These are phyloP conservation scores for Chrysosporium queenslandicum DNA, from an alignment of 2,329 filamentous ascomycete species.

Conservation along the genomic window DNA sequence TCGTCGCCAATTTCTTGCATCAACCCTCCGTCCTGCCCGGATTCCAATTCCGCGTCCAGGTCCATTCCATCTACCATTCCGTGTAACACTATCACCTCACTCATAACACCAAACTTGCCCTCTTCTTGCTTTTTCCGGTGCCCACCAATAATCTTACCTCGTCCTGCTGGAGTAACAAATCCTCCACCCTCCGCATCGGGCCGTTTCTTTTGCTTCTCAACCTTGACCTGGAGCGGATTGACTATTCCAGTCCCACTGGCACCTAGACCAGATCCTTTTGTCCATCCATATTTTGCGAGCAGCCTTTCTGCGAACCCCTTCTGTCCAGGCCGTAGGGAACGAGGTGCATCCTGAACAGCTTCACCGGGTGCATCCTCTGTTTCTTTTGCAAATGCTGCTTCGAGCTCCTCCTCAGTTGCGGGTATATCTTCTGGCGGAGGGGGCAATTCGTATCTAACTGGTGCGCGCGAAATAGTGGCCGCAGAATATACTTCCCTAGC, in stretches of 20 bases:
- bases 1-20: conserved; percentile 94
- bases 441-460: conserved; percentile 59
- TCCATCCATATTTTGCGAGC: conserved; percentile 91
- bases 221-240: conserved; percentile 69
- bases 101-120: conserved; percentile 61
- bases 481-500: conserved; percentile 32
- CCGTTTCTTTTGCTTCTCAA: conserved; percentile 75
- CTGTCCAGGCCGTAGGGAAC: conserved; percentile 64
- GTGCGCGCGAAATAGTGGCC: conserved; percentile 65
- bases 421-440: conserved; percentile 44
- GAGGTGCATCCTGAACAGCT: conserved; percentile 29
- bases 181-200: conserved; percentile 70
- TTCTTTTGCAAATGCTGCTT: conserved; percentile 37
- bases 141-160: conserved; percentile 73
- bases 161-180: conserved; percentile 57
- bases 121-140: conserved; percentile 43
- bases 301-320: conserved; percentile 76
- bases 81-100: conserved; percentile 67
- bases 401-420: conserved; percentile 44
- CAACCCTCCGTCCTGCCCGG: conserved; percentile 50
- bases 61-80: conserved; percentile 84
- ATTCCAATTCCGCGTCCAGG: conserved; percentile 64
- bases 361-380: conserved; percentile 30
- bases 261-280: conserved; percentile 75
- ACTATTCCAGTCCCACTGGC: conserved; percentile 73